Base-by-base conservation (phyloP, 1,284 basidiomycete genomes). In the Apiotrichum gamsii region DNA sequence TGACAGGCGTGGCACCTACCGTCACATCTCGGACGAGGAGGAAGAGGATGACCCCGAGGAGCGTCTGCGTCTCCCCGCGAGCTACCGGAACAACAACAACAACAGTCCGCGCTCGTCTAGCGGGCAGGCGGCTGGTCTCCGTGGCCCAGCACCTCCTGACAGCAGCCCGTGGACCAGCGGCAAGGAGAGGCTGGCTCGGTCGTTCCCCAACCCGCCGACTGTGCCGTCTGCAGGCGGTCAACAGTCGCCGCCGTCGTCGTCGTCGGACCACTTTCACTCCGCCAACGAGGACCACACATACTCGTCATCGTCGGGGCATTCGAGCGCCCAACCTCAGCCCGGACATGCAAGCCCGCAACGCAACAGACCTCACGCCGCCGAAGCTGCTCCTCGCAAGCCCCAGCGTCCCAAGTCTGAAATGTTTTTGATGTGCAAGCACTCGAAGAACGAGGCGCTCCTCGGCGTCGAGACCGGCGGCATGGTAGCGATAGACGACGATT, bases 401-500 rank as follows among this genome's bases (percentile, higher is more conserved):
- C 34, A 30, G 18, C 40, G 21, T 20, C 33, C 20, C 14, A 33
- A 43, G 6, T 39, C 32, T 6, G 35, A 38, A 5, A 10, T 19
- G 9, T 4, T 21, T 14, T 6, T 8, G 9, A 58, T 56, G n/a
- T 50, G 25, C 25, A 28, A 54, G 5, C 67, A 68, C 41, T 65
- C 64, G 1, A 52, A 51, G 21, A 67, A 68, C 44, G 56, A 49
- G n/a, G 64, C 52, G 0, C 48, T 70, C 4, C 46, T 65, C 8
- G 52, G 49, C 0, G 67, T 65, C 1, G 65, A 67, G 40, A 54
- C 52, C 0, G 65, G 67, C 0, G 64, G 63, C 8, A 63, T 63
- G 57, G 19, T 56, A 18, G 36, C 39, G 20, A 38, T 50, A 15
- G n/a, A 34, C 25, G 38, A 36, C n/a, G 44, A 32, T 18, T 13